phyloP scores from a whole-genome alignment of 148 eudicot species.

The Cornus kousa region DNA sequence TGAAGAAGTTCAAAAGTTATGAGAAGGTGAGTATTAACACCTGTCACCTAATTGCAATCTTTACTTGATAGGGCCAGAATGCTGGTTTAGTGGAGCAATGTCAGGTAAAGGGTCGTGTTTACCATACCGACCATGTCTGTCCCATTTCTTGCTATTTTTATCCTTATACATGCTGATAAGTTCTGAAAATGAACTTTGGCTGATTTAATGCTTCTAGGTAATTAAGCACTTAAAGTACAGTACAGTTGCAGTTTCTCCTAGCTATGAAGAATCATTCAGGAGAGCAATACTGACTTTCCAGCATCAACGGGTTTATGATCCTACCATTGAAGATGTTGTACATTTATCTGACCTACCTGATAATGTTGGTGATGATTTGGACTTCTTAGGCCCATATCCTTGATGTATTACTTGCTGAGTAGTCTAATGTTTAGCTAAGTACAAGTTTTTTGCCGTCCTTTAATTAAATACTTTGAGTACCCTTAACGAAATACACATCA shows the following conservation, averaged over 20 bases:
- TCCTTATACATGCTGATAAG: background rate
- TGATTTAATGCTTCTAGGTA: constrained; percentile 48
- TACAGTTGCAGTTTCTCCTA: constrained; percentile 61
- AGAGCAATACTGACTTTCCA: constrained; percentile 87
- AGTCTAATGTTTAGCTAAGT: constrained; percentile 13
- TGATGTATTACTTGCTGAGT: constrained; percentile 11
- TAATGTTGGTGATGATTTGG: constrained; percentile 43
- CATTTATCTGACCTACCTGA: constrained; percentile 55
- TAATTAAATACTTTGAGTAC: background rate
- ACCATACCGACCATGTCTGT: background rate
- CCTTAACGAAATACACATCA: constrained; percentile 67
- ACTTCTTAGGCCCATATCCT: constrained; percentile 99
- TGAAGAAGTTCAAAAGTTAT: constrained; percentile 72
- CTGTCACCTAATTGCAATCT: constrained; percentile 1
- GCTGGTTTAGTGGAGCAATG: background rate
- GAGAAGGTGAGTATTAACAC: constrained; percentile 53
- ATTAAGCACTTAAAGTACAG: constrained; percentile 82
- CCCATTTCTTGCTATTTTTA: background rate
- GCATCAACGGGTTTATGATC: constrained; percentile 94
- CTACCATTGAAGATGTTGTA: constrained; percentile 61
- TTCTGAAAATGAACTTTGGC: background rate
- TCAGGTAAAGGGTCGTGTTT: background rate
- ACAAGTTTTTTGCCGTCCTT: background rate
- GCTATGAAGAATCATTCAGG: constrained; percentile 83
- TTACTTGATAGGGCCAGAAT: background rate